Evolutionary conservation across 2,329 filamentous ascomycete species (phyloP), one percentile per base, ranked within the genome.

Genomic region (Diaporthe batatas): DNA sequence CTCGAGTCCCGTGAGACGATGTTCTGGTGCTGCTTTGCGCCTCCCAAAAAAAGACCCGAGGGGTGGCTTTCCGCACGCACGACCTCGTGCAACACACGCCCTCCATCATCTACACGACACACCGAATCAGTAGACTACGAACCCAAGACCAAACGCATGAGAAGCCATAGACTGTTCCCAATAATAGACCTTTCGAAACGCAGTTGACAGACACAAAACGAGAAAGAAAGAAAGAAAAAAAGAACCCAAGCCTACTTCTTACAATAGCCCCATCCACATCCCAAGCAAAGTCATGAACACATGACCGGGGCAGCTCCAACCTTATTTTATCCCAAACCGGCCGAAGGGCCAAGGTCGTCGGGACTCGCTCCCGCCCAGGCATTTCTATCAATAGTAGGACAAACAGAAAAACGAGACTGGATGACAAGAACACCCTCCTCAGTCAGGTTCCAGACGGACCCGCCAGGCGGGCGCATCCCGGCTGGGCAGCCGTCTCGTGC

Each of bases 321-420:
- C 49, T 34, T 64, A 64, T 64, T 64, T 34, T 64, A 64, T 64
- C 59, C 42, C 42, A 64, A 64, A 49, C 42, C 25, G n/a, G 34
- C 59, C 59, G 23, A 29, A 29, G 10, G 10, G 42, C 42, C 42
- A 49, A 34, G 59, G 49, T 64, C 59, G n/a, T n/a, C n/a, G n/a
- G n/a, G n/a, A n/a, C n/a, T n/a, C n/a, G 42, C 8, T 21, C 16
- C 29, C 29, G 29, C 5, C 44, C 44, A n/a, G 42, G 14, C 36
- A 3, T 42, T 8, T 51, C 42, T 47, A 62, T 62, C 58, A 62
- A 47, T 62, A 62, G 58, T 29, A 29, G 29, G 16, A 32, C 42
- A 49, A 7, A 44, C 29, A n/a, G 55, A 58, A n/a, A 8, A n/a
- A n/a, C n/a, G 5, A 47, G 2, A 42, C n/a, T 29, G 39, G 58